These are phyloP conservation scores for Cytospora paraplurivora DNA, from an alignment of 2,329 filamentous ascomycete genomes.

Conservation along the genomic window DNA sequence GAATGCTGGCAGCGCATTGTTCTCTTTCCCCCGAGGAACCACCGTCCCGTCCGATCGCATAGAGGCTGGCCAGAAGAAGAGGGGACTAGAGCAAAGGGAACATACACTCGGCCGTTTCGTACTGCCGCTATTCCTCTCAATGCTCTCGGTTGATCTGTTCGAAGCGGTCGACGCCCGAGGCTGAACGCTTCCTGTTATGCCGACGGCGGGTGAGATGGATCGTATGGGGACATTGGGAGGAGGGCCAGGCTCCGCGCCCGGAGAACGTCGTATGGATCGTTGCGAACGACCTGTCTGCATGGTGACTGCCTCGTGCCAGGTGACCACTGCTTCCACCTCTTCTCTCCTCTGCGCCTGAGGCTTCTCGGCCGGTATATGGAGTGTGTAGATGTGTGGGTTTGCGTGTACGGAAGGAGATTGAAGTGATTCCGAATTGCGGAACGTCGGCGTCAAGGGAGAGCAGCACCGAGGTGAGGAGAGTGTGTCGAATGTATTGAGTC, in stretches of 20 bases:
- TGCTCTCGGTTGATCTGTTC: constrained; percentile 51
- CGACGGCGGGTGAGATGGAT: constrained; percentile 61
- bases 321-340: neutral
- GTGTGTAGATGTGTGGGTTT: neutral
- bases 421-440: neutral
- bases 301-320: constrained; percentile 28
- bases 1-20: neutral
- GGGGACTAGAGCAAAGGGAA: constrained; percentile 34
- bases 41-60: constrained; percentile 18
- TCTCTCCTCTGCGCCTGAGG: neutral
- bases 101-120: constrained; percentile 61
- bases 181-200: constrained; percentile 48
- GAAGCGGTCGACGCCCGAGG: constrained; percentile 68
- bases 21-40: neutral
- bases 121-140: constrained; percentile 43
- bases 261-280: constrained; percentile 61
- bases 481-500: neutral
- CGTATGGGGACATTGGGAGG: constrained; percentile 58
- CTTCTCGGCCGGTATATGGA: neutral
- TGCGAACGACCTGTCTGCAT: constrained; percentile 59
- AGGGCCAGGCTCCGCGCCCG: constrained; percentile 62
- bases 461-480: neutral
- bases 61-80: constrained; percentile 16
- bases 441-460: neutral
- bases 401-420: neutral